These are phyloP conservation scores for Aureobasidium sp. DNA, from an alignment of 2,329 filamentous ascomycete species.

Conservation along the genomic window DNA sequence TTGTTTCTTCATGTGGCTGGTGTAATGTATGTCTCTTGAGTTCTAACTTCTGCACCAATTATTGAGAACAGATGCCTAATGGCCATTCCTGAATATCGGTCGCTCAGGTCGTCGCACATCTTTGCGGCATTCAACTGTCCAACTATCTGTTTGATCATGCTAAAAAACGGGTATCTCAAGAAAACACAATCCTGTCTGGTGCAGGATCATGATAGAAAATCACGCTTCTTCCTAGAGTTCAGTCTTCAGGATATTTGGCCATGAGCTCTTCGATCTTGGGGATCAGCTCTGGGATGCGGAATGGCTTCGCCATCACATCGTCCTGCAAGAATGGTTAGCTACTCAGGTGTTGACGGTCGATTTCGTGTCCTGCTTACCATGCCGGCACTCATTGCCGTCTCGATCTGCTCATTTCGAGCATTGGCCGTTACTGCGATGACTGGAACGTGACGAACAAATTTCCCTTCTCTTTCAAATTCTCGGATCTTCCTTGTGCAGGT, in stretches of 20 bases:
- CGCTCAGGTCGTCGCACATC: not conserved
- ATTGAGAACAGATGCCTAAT: not conserved
- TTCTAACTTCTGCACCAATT: not conserved
- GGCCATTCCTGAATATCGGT: too few species aligned
- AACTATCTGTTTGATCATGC: not conserved
- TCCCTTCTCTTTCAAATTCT: slow-evolving; percentile 54
- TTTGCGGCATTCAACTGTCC: not conserved
- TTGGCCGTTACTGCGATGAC: slow-evolving; percentile 81
- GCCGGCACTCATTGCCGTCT: slow-evolving; percentile 60
- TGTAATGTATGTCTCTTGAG: not conserved
- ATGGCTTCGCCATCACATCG: slow-evolving; percentile 43
- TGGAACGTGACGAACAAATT: slow-evolving; percentile 56
- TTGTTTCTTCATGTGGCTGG: not conserved
- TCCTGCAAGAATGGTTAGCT: slow-evolving; percentile 27
- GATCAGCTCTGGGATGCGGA: slow-evolving; percentile 40
- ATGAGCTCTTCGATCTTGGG: slow-evolving; percentile 43
- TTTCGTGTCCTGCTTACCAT: slow-evolving; percentile 35
- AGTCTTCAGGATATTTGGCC: slow-evolving; percentile 19
- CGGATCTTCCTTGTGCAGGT: slow-evolving; percentile 63
- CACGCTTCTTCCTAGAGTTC: not conserved
- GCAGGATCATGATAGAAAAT: not conserved
- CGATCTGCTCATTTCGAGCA: slow-evolving; percentile 64
- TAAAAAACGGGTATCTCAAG: not conserved
- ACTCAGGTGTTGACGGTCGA: not conserved
- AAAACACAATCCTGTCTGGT: not conserved